Evolutionary conservation across 106 monocot genomes (phyloP).

Genomic region (Platanthera zijinensis): DNA sequence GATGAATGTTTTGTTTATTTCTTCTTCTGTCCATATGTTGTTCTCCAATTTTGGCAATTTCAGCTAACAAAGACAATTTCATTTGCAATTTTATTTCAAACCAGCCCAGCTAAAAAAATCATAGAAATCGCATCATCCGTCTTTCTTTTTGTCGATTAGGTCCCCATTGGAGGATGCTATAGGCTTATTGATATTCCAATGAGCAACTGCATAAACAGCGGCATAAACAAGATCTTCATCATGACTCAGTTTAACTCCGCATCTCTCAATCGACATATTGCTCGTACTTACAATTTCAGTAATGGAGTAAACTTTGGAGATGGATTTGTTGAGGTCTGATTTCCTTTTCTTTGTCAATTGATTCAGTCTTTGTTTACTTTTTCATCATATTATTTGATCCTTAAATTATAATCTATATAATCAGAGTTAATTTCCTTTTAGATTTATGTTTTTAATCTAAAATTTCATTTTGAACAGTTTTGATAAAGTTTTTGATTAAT

Average conservation of each 20-base stretch:
- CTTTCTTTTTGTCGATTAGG: slow-evolving; percentile 28
- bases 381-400: background rate
- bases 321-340: slow-evolving; percentile 78
- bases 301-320: slow-evolving; percentile 66
- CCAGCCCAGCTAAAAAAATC: background rate
- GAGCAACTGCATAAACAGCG: slow-evolving; percentile 97
- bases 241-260: slow-evolving; percentile 87
- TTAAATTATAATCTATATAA: background rate
- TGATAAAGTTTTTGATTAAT: background rate
- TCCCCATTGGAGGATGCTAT: slow-evolving; percentile 84
- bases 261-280: slow-evolving; percentile 82
- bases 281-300: slow-evolving; percentile 63
- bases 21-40: no score
- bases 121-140: background rate
- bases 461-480: background rate
- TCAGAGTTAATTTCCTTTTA: background rate
- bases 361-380: background rate
- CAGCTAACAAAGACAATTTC: no score
- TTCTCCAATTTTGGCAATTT: no score
- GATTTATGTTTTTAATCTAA: background rate
- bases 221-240: slow-evolving; percentile 87
- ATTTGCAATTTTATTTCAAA: background rate
- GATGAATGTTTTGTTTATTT: no score
- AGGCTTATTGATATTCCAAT: slow-evolving; percentile 81
- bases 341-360: background rate